Evolutionary conservation across 2,329 filamentous ascomycete genomes (phyloP).

Genomic region (Botrytis squamosa): DNA sequence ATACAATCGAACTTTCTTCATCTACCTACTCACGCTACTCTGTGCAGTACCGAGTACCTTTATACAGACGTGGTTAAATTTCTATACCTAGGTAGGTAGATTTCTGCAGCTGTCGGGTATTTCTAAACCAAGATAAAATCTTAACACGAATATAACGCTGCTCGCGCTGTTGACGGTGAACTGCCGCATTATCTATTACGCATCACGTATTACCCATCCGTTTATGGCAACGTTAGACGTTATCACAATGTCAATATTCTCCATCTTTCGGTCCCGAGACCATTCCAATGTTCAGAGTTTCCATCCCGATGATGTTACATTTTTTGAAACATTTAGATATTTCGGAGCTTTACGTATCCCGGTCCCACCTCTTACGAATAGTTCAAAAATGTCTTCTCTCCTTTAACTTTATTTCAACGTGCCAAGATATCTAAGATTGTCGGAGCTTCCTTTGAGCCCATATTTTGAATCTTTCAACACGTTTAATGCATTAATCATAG

Average conservation of each 20-base stretch:
- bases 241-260: background rate
- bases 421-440: background rate
- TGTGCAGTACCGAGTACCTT: no score
- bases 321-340: background rate
- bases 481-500: background rate
- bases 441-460: no score
- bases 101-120: background rate
- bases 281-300: background rate
- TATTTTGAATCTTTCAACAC: background rate
- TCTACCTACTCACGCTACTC: no score
- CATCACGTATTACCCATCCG: background rate
- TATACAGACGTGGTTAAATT: background rate
- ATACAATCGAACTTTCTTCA: background rate
- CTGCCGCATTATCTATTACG: background rate
- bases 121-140: background rate
- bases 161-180: background rate
- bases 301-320: background rate
- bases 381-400: background rate
- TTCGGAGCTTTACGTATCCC: background rate
- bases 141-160: background rate
- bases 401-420: conserved; percentile 8
- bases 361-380: background rate
- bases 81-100: background rate
- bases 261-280: background rate
- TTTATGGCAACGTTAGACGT: background rate